A percentile compares a stretch with the other conserved stretches of the same genome.
phyloP scores from a whole-genome alignment of 257 asterid genomes.

The Gentiana dahurica region DNA sequence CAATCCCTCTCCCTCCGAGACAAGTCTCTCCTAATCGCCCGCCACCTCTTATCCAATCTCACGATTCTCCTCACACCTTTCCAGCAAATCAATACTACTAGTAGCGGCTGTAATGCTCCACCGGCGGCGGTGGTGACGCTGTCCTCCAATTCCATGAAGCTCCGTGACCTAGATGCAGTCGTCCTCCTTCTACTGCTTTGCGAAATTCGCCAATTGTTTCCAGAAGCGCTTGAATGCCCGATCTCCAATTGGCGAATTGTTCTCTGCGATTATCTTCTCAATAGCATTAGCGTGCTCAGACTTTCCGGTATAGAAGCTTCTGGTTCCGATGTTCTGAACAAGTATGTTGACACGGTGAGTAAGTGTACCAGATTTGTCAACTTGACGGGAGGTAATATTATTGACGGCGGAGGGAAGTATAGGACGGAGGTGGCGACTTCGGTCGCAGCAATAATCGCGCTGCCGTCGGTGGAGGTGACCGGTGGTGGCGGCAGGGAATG shows the following conservation, averaged over 20 bases:
- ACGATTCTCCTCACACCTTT: constrained; percentile 32
- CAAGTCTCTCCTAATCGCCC: constrained; percentile 73
- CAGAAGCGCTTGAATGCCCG: constrained; percentile 33
- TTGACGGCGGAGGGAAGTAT: constrained; percentile 17
- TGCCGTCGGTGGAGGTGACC: constrained; percentile 47
- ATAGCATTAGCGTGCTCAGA: constrained; percentile 19
- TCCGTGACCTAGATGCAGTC: constrained; percentile 63
- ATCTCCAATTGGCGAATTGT: constrained; percentile 43
- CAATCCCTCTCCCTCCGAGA: constrained; percentile 66
- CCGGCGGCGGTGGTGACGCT: constrained; percentile 12
- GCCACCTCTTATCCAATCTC: constrained; percentile 56
- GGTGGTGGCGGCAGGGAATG: constrained; percentile 39
- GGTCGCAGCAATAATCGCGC: constrained; percentile 50
- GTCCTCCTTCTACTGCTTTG: constrained; percentile 77
- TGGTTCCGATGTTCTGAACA: constrained; percentile 26
- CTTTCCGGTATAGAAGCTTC: constrained; percentile 38
- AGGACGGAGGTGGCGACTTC: constrained; percentile 41
- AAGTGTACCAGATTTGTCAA: constrained; percentile 50
- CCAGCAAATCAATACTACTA: constrained; percentile 7
- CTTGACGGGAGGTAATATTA: constrained; percentile 20
- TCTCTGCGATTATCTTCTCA: constrained; percentile 27
- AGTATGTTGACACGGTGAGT: constrained; percentile 37
- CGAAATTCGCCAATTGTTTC: constrained; percentile 53
- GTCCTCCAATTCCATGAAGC: constrained; percentile 21
- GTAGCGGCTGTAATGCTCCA: not conserved